Evolutionary conservation across 192 early-diverging fungal genomes (phyloP), one percentile per base, ranked within the genome.

Genomic region (Linnemannia schmuckeri): DNA sequence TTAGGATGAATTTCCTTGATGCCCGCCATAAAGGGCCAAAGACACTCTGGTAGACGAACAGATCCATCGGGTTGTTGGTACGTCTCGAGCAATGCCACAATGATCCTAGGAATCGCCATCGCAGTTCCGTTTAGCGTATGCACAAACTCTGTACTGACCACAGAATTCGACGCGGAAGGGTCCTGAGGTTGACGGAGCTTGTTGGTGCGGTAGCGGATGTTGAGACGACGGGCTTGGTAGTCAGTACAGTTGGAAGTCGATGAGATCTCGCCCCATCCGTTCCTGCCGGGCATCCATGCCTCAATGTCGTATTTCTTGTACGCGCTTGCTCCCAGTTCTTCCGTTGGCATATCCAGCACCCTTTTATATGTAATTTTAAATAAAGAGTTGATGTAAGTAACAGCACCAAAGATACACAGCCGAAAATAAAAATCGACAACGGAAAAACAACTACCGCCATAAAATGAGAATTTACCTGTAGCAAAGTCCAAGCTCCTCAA

Each of bases 101-200:
- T 95, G 41, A 98, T 88, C 22, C 97, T 92, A 33, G 97, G 97
- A 41, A 98, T 93, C 10, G 97, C 97, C 82, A 95, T 93, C 1
- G 97, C 97, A 5, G 97, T 99, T 17, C 97, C 97, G 85, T 99
- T 99, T 8, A 99, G 87, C 0, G 97, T 97, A 79, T 98, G 97
- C 8, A 93, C 96, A 93, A 96, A 98, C 74, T 94, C 93, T 38
- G 86, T 88, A 52, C 63, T 80, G 46, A 49, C 37, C 35, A 35
- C 22, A 6, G 85, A 86, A 18, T 81, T 86, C 17, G 41, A 20
- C 17, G 55, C 27, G 15, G 35, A 12, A 22, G 49, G 6, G 30
- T 55, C 22, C 30, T 47, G 20, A 15, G 13, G 79, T 74, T 27
- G 78, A 46, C n/a, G 27, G 27, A 82, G 79, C 66, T 84, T 82